Evolutionary conservation across 345 rosid genomes (phyloP).

Genomic region (Balakata baccata): DNA sequence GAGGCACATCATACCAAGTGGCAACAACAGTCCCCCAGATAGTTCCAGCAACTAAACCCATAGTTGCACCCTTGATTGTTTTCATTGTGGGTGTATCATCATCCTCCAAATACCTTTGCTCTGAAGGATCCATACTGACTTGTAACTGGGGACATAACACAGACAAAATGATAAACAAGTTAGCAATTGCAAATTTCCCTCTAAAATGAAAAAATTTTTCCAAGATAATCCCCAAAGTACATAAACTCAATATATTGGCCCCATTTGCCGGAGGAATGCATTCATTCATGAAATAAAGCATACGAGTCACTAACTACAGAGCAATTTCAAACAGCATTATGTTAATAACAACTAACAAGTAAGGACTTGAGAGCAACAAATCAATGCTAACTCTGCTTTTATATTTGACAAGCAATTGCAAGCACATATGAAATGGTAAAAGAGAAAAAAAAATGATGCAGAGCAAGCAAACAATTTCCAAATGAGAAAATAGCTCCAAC

Average conservation of each 20-base stretch:
- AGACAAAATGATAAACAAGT: not conserved
- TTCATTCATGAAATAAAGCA: too few species aligned
- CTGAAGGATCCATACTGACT: constrained; percentile 69
- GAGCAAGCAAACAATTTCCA: not conserved
- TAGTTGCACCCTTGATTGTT: constrained; percentile 79
- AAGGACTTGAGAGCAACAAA: not conserved
- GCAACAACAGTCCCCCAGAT: constrained; percentile 88
- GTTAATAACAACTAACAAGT: too few species aligned
- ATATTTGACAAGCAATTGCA: not conserved
- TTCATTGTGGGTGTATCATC: constrained; percentile 69
- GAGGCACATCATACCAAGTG: constrained; percentile 92
- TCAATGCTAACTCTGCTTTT: not conserved
- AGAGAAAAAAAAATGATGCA: not conserved
- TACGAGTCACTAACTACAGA: not conserved
- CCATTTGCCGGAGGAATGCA: not conserved
- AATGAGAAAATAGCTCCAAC: not conserved
- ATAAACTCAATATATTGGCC: not conserved
- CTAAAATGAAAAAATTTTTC: not conserved
- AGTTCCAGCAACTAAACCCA: constrained; percentile 76
- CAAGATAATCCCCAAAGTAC: not conserved
- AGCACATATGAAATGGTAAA: not conserved
- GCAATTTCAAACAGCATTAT: not conserved
- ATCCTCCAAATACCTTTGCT: constrained; percentile 82
- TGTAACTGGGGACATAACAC: constrained; percentile 18
- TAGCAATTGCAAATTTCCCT: not conserved